Percentiles rank a stretch among this genome's conserved stretches.
Evolutionary conservation across 306 rosid genomes (phyloP).

Genomic region (Carpinus viminea): DNA sequence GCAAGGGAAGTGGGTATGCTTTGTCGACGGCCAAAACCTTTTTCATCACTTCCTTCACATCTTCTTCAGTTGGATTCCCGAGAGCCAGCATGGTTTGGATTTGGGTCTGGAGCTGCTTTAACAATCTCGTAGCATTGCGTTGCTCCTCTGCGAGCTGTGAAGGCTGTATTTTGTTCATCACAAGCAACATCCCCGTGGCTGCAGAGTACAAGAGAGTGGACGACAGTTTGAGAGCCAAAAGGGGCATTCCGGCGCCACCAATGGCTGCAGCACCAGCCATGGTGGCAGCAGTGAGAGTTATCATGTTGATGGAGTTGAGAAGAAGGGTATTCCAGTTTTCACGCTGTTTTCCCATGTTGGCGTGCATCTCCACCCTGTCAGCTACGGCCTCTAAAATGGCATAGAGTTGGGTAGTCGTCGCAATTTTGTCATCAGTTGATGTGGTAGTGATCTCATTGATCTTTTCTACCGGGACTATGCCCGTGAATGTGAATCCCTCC

Average conservation of each 20-base stretch:
- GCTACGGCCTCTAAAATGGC: constrained; percentile 55
- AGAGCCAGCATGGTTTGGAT: constrained; percentile 40
- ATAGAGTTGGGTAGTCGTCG: constrained; percentile 32
- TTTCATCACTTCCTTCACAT: constrained; percentile 48
- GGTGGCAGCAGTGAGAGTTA: constrained; percentile 72
- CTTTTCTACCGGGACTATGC: constrained; percentile 25
- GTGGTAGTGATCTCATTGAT: not conserved
- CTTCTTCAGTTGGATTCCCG: constrained; percentile 34
- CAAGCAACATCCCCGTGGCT: constrained; percentile 56
- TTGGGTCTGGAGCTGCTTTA: constrained; percentile 45
- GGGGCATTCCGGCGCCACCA: constrained; percentile 21
- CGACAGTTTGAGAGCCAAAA: constrained; percentile 52
- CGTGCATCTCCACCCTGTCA: constrained; percentile 71
- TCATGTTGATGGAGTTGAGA: constrained; percentile 70
- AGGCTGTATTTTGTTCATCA: constrained; percentile 77
- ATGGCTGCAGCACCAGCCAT: constrained; percentile 51
- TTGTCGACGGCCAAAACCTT: constrained; percentile 64
- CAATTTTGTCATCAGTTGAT: not conserved
- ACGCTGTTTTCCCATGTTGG: constrained; percentile 61
- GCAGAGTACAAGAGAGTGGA: constrained; percentile 62
- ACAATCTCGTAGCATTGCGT: constrained; percentile 65
- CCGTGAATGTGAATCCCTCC: constrained; percentile 36
- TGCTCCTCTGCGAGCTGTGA: constrained; percentile 88
- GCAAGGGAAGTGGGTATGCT: constrained; percentile 78
- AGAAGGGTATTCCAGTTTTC: constrained; percentile 75